Evolutionary conservation across 495 filamentous ascomycete genomes (phyloP), one percentile per base, ranked within the genome.

Genomic region (Aspergillus saccharolyticus): DNA sequence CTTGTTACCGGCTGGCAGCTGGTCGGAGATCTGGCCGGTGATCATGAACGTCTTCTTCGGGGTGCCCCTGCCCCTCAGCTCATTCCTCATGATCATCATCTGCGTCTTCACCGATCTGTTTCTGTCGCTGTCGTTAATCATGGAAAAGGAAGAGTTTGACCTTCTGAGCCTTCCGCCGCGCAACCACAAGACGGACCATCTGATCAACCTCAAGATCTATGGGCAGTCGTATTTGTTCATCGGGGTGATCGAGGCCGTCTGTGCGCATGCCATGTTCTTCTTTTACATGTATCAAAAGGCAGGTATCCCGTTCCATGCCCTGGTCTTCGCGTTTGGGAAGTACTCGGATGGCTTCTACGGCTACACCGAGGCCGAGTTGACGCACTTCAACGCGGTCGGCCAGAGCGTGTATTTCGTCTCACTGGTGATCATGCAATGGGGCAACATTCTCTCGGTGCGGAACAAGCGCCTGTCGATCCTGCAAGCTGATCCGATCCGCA

Each of bases 11-110:
- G 83, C 88, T 0, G 87, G 87, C 14, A 80, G 73, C 39, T 90
- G 87, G 69, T 84, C 81, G 5, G 87, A 90, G 63, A 85, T 90
- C 70, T 89, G 84, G 86, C 87, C 88, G 0, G 83, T 90, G 4
- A 66, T 89, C 55, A 84, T 84, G 22, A 89, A 86, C 60, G 84
- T 90, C 22, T 64, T 86, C 43, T 88, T 90, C 63, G 88, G 88
- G 3, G 67, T 89, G 5, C 88, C 87, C 0, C 80, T 86, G 51
- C 79, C 85, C 1, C 74, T 89, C 24, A 84, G 79, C 20, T 83
- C 79, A 1, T 90, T 90, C 68, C 72, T 88, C 19, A 89, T 89
- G 86, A 85, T 86, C 56, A 79, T 86, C 45, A 84, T 86, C 54
- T 77, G 87, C 63, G 87, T 86, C 55, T 88, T 90, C 66, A 90